These are phyloP conservation scores for Hypoxylon sp. DNA, from an alignment of 2,329 filamentous ascomycete genomes.

Conservation along the genomic window DNA sequence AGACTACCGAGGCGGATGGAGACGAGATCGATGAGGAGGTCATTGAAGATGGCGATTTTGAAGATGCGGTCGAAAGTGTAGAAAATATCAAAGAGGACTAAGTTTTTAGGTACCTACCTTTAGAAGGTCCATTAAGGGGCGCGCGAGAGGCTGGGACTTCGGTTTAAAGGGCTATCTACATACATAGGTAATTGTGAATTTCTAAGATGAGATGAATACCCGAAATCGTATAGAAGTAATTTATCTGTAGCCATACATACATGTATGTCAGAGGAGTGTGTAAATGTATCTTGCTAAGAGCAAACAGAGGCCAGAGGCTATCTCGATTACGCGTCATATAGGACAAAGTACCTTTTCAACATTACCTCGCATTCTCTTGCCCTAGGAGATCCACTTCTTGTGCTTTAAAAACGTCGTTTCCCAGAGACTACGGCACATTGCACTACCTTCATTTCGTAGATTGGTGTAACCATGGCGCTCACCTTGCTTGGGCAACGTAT, in stretches of 20 bases:
- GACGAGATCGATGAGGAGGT: slow-evolving; percentile 44
- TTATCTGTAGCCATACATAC: too few species aligned
- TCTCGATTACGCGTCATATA: neutral
- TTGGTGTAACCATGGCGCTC: neutral
- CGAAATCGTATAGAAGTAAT: slow-evolving; percentile 6
- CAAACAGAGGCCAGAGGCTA: neutral
- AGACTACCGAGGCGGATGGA: slow-evolving; percentile 49
- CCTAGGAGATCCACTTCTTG: neutral
- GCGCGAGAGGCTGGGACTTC: neutral
- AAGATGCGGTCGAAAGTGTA: slow-evolving; percentile 31
- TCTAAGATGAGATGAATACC: neutral
- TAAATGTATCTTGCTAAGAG: neutral
- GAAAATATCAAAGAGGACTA: slow-evolving; percentile 5
- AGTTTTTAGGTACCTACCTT: neutral
- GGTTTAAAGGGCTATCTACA: neutral
- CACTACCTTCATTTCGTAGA: neutral
- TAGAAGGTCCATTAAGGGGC: neutral
- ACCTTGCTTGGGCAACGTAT: neutral
- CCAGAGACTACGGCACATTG: neutral
- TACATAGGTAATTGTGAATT: slow-evolving; percentile 3
- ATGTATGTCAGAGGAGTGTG: too few species aligned
- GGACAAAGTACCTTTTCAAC: neutral
- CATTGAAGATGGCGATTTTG: slow-evolving; percentile 45
- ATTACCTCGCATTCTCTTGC: neutral
- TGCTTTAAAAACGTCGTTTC: neutral